Evolutionary conservation across 208 protist species (phyloP), one percentile per base, ranked within the genome.

Genomic region (Leishmania tarentolae): DNA sequence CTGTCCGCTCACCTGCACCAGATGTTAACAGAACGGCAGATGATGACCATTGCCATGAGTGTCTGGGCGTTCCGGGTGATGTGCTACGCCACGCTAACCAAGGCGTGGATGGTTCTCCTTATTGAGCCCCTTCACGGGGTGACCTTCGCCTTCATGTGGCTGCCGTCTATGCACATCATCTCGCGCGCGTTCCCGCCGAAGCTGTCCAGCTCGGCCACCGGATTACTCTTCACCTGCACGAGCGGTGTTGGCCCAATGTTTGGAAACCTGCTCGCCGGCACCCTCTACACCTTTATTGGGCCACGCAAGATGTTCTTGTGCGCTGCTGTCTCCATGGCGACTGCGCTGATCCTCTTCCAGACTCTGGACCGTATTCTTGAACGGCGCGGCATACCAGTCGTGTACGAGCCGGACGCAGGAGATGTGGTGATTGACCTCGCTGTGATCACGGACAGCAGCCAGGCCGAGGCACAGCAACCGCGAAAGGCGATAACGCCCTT

Each of bases 51-150:
- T n/a, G 76, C 87, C 5, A 87, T 93, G 87, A 44, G 83, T 37
- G 73, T 84, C 3, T 94, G 88, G 89, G 46, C 84, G 1, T 50
- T 94, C 61, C 87, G 93, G 24, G 90, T 92, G 9, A 63, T 88
- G 37, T 85, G 86, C 66, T 97, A 95, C 82, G 81, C 91, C 3
- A 65, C 94, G 21, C 80, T 95, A 19, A n/a, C 52, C 3, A 90
- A 87, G 28, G 90, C 93, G 59, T 95, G 91, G 88, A 57, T 84
- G 59, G 90, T 93, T 31, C 79, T 96, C 53, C 80, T 93, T 11
- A 81, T 95, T 35, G 91, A 95, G 69, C 91, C 92, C 21, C 81
- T 95, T 57, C 93, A 95, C 78, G 93, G 92, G 72, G 61, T 95
- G 66, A 90, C 91, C 46, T 97, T 94, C 79, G 89, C 77, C 76